phyloP scores from a whole-genome alignment of 2,329 filamentous ascomycete genomes.

The Stylonectria norvegica region DNA sequence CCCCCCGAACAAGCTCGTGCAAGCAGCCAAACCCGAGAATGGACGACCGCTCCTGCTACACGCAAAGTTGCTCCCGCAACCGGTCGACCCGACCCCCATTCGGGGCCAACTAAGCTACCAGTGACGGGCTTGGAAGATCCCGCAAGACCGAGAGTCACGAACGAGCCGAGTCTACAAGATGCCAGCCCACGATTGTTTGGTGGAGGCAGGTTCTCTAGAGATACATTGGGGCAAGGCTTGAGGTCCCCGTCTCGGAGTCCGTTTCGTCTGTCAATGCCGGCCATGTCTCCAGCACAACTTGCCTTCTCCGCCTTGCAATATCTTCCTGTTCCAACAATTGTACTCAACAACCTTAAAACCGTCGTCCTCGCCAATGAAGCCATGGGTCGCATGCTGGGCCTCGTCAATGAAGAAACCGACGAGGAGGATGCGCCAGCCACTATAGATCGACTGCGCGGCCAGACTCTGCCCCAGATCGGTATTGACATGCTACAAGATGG shows the following conservation, averaged over 20 bases:
- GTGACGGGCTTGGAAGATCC: constrained; percentile 10
- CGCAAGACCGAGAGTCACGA: constrained; percentile 17
- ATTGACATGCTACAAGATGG: constrained; percentile 72
- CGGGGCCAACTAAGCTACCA: constrained; percentile 14
- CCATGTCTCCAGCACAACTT: constrained; percentile 49
- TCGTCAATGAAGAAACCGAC: constrained; percentile 43
- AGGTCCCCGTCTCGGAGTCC: constrained; percentile 38
- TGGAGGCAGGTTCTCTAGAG: constrained; percentile 36
- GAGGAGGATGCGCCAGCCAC: constrained; percentile 43
- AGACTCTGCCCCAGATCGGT: constrained; percentile 65
- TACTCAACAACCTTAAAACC: constrained; percentile 66
- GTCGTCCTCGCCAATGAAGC: constrained; percentile 73
- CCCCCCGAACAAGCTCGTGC: constrained; percentile 29
- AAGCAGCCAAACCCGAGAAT: constrained; percentile 29
- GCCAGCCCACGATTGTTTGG: constrained; percentile 23
- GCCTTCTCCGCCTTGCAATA: constrained; percentile 70
- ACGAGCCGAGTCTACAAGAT: constrained; percentile 18
- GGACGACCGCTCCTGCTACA: constrained; percentile 19
- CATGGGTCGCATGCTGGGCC: constrained; percentile 65
- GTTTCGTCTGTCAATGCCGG: constrained; percentile 43
- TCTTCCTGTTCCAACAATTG: constrained; percentile 67
- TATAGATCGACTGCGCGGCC: constrained; percentile 60
- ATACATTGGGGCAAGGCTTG: constrained; percentile 23
- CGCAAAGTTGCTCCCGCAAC: constrained; percentile 21
- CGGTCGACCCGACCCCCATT: constrained; percentile 13